phyloP scores from a whole-genome alignment of 495 filamentous ascomycete species.

The Neurospora sp. region DNA sequence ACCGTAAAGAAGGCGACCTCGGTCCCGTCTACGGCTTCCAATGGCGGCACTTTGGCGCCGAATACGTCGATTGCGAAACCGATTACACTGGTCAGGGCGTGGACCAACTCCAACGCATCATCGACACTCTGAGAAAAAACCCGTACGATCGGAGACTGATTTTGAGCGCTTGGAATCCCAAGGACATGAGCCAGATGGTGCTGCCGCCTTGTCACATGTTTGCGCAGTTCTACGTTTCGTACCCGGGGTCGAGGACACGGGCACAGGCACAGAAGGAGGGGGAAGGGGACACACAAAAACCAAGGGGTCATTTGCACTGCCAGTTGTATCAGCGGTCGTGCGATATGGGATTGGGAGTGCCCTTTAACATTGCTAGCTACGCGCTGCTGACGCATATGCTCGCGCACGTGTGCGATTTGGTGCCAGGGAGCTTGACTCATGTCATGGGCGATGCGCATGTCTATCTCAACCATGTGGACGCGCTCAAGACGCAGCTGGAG shows the following conservation, averaged over 20 bases:
- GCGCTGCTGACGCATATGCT: conserved; percentile 90
- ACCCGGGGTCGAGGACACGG: conserved; percentile 34
- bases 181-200: conserved; percentile 80
- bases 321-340: conserved; percentile 88
- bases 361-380: conserved; percentile 95
- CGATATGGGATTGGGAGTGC: conserved; percentile 95
- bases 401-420: conserved; percentile 72
- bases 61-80: conserved; percentile 65
- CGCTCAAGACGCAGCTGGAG: conserved; percentile 67
- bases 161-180: conserved; percentile 86
- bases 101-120: conserved; percentile 80
- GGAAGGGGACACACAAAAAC: conserved; percentile 23
- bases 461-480: conserved; percentile 87
- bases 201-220: conserved; percentile 98
- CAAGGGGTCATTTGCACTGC: conserved; percentile 63
- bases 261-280: conserved; percentile 8
- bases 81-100: conserved; percentile 86
- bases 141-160: conserved; percentile 88
- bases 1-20: conserved; percentile 78
- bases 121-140: conserved; percentile 67
- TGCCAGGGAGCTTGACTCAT: conserved; percentile 77
- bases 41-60: conserved; percentile 95
- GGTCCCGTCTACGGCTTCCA: conserved; percentile 98
- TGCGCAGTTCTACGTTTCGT: conserved; percentile 94
- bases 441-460: conserved; percentile 96